A percentile compares a stretch with the other conserved stretches of the same genome.
These are phyloP conservation scores for Aspergillus carbonarius DNA, from an alignment of 2,329 filamentous ascomycete genomes.

Conservation along the genomic window DNA sequence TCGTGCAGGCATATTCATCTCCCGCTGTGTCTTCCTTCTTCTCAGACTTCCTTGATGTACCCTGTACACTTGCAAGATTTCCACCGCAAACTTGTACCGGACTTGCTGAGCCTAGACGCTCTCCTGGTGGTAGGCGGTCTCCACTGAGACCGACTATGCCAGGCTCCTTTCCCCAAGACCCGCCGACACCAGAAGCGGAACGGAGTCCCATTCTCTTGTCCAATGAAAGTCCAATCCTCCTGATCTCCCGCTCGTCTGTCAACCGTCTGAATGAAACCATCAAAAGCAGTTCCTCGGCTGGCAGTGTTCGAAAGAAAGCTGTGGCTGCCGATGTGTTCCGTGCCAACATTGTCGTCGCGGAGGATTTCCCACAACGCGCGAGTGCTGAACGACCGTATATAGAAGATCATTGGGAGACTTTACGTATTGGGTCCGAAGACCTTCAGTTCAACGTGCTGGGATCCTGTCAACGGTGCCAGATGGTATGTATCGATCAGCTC, in stretches of 20 bases:
- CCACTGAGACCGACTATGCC: slow-evolving; percentile 42
- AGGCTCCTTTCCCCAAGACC: slow-evolving; percentile 52
- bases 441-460: slow-evolving; percentile 64
- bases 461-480: slow-evolving; percentile 85
- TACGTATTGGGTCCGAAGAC: slow-evolving; percentile 60
- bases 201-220: slow-evolving; percentile 67
- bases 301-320: slow-evolving; percentile 44
- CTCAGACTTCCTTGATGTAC: slow-evolving; percentile 68
- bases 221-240: slow-evolving; percentile 91
- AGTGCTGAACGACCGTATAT: slow-evolving; percentile 62
- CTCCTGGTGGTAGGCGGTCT: slow-evolving; percentile 28
- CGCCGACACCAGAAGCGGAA: slow-evolving; percentile 54
- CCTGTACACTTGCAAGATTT: slow-evolving; percentile 82
- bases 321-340: slow-evolving; percentile 76
- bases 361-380: slow-evolving; percentile 45
- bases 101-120: slow-evolving; percentile 69
- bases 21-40: slow-evolving; percentile 72
- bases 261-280: slow-evolving; percentile 75
- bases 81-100: slow-evolving; percentile 67
- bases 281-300: slow-evolving; percentile 43
- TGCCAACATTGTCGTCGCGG: slow-evolving; percentile 77
- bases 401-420: slow-evolving; percentile 73
- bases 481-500: slow-evolving; percentile 90
- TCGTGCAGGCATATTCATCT: slow-evolving; percentile 68
- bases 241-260: slow-evolving; percentile 77